Percentiles rank a stretch among this genome's conserved stretches.
These are phyloP conservation scores for Arabidopsis hybrid DNA, from an alignment of 441 rosid genomes.

Conservation along the genomic window DNA sequence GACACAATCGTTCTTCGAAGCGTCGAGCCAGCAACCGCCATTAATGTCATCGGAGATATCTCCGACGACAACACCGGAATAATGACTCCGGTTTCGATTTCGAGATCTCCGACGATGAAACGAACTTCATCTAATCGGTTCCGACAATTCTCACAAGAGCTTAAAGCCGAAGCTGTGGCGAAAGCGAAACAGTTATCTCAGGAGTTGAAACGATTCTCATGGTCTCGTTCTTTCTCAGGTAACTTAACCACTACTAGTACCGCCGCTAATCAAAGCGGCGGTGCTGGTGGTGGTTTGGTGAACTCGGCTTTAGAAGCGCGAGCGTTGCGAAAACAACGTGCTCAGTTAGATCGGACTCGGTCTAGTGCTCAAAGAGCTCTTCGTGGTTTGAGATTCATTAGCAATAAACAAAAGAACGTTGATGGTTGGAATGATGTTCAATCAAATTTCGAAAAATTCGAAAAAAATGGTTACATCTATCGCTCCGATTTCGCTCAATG, in stretches of 20 bases:
- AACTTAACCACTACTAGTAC: slow-evolving; percentile 33
- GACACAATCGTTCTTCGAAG: slow-evolving; percentile 73
- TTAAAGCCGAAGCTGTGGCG: slow-evolving; percentile 78
- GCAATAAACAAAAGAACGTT: slow-evolving; percentile 52
- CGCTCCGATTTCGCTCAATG: slow-evolving; percentile 82
- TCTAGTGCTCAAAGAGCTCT: slow-evolving; percentile 77
- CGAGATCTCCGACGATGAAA: slow-evolving; percentile 66
- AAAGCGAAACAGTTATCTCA: slow-evolving; percentile 86
- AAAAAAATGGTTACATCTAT: slow-evolving; percentile 60
- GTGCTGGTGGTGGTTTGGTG: slow-evolving; percentile 55
- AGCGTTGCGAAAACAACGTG: slow-evolving; percentile 78
- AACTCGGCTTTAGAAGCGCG: slow-evolving; percentile 85
- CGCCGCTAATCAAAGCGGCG: slow-evolving; percentile 35
- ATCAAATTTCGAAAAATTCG: slow-evolving; percentile 59
- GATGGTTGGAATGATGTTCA: slow-evolving; percentile 73
- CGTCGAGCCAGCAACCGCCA: slow-evolving; percentile 60
- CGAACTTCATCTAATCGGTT: slow-evolving; percentile 60
- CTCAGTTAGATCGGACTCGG: slow-evolving; percentile 81
- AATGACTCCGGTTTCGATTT: slow-evolving; percentile 48
- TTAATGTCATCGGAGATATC: slow-evolving; percentile 31
- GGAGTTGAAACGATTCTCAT: slow-evolving; percentile 80
- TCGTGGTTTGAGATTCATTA: slow-evolving; percentile 73
- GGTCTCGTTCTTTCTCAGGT: slow-evolving; percentile 63
- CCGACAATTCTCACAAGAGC: slow-evolving; percentile 73
- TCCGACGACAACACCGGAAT: slow-evolving; percentile 46